Evolutionary conservation across 2,329 filamentous ascomycete genomes (phyloP).

Genomic region (Xylariaceae sp.): DNA sequence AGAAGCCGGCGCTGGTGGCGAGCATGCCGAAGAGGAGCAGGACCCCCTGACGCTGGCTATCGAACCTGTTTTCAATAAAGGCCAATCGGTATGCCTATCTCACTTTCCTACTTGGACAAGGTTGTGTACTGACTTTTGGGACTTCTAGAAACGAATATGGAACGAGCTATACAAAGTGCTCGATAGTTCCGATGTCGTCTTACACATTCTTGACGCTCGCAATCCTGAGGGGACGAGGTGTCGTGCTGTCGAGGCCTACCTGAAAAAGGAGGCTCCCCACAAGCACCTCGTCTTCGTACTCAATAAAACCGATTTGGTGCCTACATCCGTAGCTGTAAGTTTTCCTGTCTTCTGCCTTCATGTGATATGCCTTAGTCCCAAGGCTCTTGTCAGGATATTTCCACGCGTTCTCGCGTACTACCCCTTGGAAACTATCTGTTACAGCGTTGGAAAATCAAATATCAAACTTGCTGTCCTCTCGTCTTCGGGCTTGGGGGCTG

Average conservation of each 20-base stretch:
- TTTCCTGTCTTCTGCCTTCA: constrained; percentile 11
- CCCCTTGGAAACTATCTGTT: constrained; percentile 90
- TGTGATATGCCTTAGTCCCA: constrained; percentile 50
- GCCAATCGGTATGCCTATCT: constrained; percentile 56
- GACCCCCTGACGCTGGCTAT: constrained; percentile 59
- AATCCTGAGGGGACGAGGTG: constrained; percentile 89
- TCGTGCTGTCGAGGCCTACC: constrained; percentile 86
- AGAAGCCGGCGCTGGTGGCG: constrained; percentile 32
- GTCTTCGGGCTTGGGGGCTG: constrained; percentile 64
- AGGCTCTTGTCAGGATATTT: constrained; percentile 82
- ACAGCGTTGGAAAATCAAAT: constrained; percentile 96
- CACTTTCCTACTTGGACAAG: not conserved
- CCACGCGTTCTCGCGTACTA: constrained; percentile 46
- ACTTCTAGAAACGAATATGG: constrained; percentile 73
- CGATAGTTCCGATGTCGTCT: constrained; percentile 77
- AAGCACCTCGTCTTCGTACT: constrained; percentile 79
- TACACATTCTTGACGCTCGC: constrained; percentile 84
- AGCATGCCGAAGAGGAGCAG: constrained; percentile 44
- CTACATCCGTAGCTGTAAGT: constrained; percentile 90
- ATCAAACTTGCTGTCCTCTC: constrained; percentile 63
- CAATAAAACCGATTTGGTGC: constrained; percentile 91
- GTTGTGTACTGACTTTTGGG: not conserved
- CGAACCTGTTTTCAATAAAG: constrained; percentile 89
- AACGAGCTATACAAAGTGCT: constrained; percentile 67
- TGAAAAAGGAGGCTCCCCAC: constrained; percentile 87